These are phyloP conservation scores for Hanseniaspora nectarophila DNA, from an alignment of 805 yeast species.

Conservation along the genomic window DNA sequence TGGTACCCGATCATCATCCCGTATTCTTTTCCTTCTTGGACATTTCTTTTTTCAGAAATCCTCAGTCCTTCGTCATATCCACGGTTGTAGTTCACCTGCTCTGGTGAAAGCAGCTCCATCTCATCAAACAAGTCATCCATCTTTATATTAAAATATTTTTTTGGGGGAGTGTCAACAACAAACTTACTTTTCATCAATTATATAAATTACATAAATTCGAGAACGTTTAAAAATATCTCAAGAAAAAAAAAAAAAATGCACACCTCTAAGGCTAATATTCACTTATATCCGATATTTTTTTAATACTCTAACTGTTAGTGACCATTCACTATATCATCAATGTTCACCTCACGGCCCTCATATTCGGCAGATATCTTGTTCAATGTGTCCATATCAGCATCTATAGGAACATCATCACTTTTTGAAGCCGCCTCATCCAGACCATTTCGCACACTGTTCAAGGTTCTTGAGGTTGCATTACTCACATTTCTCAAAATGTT, in stretches of 20 bases:
- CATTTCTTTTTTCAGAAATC: constrained; percentile 5
- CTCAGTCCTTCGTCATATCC: constrained; percentile 1
- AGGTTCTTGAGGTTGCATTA: constrained; percentile 7
- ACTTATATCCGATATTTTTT: neutral
- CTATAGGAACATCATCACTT: neutral
- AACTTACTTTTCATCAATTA: too few relatives aligned
- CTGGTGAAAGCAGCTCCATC: constrained; percentile 4
- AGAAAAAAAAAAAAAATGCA: neutral
- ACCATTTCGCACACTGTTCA: constrained; percentile 1
- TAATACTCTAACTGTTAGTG: neutral
- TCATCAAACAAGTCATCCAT: constrained; percentile 10
- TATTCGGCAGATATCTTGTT: neutral
- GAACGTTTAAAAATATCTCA: too few relatives aligned
- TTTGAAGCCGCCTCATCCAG: neutral
- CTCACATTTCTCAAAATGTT: neutral
- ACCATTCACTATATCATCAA: constrained; percentile 1
- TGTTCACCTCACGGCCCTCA: neutral
- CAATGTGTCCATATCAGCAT: constrained; percentile 1
- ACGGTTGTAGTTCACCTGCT: constrained; percentile 2
- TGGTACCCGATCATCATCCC: constrained; percentile 12
- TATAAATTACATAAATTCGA: too few relatives aligned
- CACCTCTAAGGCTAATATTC: too few relatives aligned
- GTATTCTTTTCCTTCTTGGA: constrained; percentile 5
- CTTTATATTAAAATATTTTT: neutral
- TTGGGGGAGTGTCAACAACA: neutral